These are phyloP conservation scores for Copromyces sp. DNA, from an alignment of 495 filamentous ascomycete species.

Conservation along the genomic window DNA sequence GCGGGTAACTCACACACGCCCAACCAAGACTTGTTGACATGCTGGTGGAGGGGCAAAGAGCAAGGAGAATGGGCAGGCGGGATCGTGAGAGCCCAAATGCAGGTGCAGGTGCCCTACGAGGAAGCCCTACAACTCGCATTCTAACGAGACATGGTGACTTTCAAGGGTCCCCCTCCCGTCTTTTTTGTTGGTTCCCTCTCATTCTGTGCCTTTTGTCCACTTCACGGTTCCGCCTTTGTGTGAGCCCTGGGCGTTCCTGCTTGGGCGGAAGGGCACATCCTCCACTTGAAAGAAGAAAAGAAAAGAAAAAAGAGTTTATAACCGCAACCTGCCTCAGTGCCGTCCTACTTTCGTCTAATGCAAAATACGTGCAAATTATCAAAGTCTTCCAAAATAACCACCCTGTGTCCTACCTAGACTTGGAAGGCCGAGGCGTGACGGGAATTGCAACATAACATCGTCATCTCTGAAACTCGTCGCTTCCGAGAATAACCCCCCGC, in stretches of 20 bases:
- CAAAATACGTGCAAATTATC: background rate
- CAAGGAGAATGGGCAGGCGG: background rate
- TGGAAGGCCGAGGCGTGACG: background rate
- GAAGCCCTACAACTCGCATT: background rate
- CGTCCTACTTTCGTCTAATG: background rate
- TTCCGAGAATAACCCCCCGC: background rate
- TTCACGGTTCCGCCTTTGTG: background rate
- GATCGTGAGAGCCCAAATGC: background rate
- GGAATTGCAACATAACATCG: background rate
- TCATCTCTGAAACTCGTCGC: background rate
- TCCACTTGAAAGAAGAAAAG: background rate
- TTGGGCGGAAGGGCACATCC: background rate
- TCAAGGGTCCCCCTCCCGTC: background rate
- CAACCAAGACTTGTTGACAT: background rate
- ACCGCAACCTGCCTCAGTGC: background rate
- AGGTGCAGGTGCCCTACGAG: background rate
- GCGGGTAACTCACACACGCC: background rate
- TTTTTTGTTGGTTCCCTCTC: background rate
- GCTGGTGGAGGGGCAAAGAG: background rate
- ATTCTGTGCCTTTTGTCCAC: background rate
- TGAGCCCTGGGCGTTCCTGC: background rate
- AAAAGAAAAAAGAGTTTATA: background rate
- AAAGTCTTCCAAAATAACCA: background rate
- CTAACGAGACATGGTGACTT: background rate
- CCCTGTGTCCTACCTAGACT: background rate